Conservation (phyloP, 306 rosid species). For the Prunus padus region DNA sequence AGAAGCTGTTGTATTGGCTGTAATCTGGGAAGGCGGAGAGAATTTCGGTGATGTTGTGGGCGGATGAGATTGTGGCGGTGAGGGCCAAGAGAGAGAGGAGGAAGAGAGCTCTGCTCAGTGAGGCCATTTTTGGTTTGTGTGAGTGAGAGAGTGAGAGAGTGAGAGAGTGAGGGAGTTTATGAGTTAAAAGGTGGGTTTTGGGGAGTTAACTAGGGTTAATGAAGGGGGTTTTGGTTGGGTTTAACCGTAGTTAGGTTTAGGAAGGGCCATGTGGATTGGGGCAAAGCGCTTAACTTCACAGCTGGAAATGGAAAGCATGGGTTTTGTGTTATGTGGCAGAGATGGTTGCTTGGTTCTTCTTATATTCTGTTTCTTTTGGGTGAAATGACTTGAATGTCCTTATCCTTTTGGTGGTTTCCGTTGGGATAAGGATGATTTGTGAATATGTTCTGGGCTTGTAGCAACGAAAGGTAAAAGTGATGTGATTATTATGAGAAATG, state of each 20-base stretch:
- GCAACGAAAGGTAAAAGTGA: neutral
- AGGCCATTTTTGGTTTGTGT: slow-evolving; percentile 38
- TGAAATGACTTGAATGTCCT: slow-evolving; percentile 17
- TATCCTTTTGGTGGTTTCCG: neutral
- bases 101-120: neutral
- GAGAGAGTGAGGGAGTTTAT: neutral
- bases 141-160: slow-evolving; percentile 2
- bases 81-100: slow-evolving; percentile 23
- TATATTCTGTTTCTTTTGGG: neutral
- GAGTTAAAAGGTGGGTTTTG: neutral
- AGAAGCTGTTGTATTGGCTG: slow-evolving; percentile 49
- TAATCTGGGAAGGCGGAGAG: slow-evolving; percentile 58
- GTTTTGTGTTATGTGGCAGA: slow-evolving; percentile 30
- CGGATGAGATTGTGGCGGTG: slow-evolving; percentile 39
- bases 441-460: neutral
- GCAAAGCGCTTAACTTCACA: slow-evolving; percentile 40
- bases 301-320: slow-evolving; percentile 56
- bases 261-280: slow-evolving; percentile 32
- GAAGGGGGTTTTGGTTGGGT: slow-evolving; percentile 30
- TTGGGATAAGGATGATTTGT: neutral
- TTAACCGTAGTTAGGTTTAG: slow-evolving; percentile 37
- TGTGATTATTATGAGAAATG: neutral
- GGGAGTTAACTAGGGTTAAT: slow-evolving; percentile 17
- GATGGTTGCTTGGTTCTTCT: neutral
- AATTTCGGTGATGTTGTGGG: slow-evolving; percentile 89